Conservation (phyloP, 2,329 filamentous ascomycete species). For the Amauroascus verrucosus region DNA sequence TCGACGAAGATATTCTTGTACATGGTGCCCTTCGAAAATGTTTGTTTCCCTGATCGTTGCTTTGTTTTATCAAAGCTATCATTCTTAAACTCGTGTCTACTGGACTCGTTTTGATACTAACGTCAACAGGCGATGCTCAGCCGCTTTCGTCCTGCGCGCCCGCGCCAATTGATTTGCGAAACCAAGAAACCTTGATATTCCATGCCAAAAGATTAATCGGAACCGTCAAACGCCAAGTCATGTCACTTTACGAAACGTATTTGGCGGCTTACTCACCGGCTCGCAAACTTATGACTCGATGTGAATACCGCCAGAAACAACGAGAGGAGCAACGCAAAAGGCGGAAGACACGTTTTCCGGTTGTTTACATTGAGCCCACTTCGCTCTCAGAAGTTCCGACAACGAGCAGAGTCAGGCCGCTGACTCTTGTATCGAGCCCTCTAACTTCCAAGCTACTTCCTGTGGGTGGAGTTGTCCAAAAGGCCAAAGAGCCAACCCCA, state of each 20-base stretch:
- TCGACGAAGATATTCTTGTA: too few species aligned
- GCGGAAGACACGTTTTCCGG: neutral
- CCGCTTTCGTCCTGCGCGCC: neutral
- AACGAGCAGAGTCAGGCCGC: neutral
- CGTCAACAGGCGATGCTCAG: neutral
- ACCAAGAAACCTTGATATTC: constrained; percentile 1
- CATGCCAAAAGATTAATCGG: constrained; percentile 5
- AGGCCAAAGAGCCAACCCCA: neutral
- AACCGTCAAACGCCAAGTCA: constrained; percentile 10
- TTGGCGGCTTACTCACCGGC: neutral
- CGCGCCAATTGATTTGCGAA: constrained; percentile 1
- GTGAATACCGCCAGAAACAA: neutral
- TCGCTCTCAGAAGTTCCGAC: neutral
- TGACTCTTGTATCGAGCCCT: neutral
- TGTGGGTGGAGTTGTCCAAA: neutral
- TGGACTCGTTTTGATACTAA: neutral
- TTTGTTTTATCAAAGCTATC: neutral
- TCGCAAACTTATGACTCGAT: constrained; percentile 3
- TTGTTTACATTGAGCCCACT: neutral
- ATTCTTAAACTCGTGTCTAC: neutral
- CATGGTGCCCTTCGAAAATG: too few species aligned
- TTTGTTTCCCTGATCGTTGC: neutral
- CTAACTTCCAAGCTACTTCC: neutral
- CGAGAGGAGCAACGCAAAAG: neutral
- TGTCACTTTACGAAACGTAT: constrained; percentile 3